Conservation (phyloP, 75 land plant species). For the Gnetum montanum region DNA sequence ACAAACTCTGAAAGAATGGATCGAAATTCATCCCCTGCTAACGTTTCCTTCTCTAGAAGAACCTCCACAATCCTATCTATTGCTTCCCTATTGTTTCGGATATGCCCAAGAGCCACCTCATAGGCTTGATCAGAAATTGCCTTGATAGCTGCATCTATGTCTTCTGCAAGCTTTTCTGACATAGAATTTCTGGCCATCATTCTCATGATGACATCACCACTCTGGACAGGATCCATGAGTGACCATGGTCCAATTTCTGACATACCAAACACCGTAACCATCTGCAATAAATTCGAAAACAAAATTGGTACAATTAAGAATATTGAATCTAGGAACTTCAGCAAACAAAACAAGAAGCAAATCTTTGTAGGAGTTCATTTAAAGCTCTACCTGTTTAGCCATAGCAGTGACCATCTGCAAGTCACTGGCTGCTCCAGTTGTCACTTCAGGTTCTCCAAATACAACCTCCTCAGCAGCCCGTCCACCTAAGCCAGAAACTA, state of each 20-base stretch:
- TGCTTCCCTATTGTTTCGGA: slow-evolving; percentile 91
- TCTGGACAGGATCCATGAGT: slow-evolving; percentile 82
- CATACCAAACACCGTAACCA: slow-evolving; percentile 98
- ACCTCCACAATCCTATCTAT: slow-evolving; percentile 97
- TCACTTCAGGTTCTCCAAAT: slow-evolving; percentile 94
- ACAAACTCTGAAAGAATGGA: slow-evolving; percentile 81
- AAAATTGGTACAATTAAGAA: neutral
- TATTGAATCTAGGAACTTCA: neutral
- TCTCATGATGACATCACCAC: slow-evolving; percentile 97
- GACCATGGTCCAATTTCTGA: slow-evolving; percentile 99
- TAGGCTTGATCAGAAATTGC: slow-evolving; percentile 82
- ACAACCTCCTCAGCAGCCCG: slow-evolving; percentile 93
- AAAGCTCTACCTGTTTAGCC: slow-evolving; percentile 76
- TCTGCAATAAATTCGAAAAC: slow-evolving; percentile 29
- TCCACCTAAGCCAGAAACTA: slow-evolving; percentile 96
- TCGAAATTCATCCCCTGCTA: slow-evolving; percentile 87
- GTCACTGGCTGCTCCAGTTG: slow-evolving; percentile 95
- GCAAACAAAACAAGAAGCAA: neutral
- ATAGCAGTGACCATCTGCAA: slow-evolving; percentile 90
- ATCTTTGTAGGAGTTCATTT: neutral
- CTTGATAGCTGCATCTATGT: slow-evolving; percentile 85
- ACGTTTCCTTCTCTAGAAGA: slow-evolving; percentile 91
- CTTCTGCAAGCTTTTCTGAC: slow-evolving; percentile 97
- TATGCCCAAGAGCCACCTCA: slow-evolving; percentile 73
- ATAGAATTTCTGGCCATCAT: slow-evolving; percentile 99